Percentiles rank a stretch among this genome's conserved stretches.
Conservation (phyloP, 2,329 filamentous ascomycete species). For the Trichophaea hybrida region DNA sequence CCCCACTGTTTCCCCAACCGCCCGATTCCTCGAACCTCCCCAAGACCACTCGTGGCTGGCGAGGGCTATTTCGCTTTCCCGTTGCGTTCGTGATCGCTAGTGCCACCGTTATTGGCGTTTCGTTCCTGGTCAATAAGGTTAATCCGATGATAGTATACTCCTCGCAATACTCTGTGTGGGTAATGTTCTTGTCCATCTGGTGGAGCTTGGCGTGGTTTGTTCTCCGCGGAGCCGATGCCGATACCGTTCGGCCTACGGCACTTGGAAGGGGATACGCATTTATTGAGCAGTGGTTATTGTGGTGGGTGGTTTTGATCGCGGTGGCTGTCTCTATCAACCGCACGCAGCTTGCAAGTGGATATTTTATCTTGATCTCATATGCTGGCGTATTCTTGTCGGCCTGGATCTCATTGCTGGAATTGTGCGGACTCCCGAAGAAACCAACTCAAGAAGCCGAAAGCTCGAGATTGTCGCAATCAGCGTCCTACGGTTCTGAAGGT, state of each 20-base stretch:
- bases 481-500: conserved; percentile 1
- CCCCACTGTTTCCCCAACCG: conserved; percentile 12
- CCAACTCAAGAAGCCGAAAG: background rate
- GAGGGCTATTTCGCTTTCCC: conserved; percentile 73
- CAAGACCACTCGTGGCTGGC: conserved; percentile 42
- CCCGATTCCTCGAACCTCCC: conserved; percentile 6
- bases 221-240: conserved; percentile 64
- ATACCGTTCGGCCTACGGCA: conserved; percentile 69
- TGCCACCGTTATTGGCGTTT: conserved; percentile 54
- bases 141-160: conserved; percentile 89
- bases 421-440: conserved; percentile 62
- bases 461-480: background rate
- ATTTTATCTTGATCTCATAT: conserved; percentile 69
- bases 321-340: conserved; percentile 65
- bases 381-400: conserved; percentile 49
- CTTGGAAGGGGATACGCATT: conserved; percentile 68
- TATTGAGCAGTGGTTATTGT: conserved; percentile 67
- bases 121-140: conserved; percentile 62
- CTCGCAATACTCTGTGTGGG: conserved; percentile 75
- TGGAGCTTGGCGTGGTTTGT: conserved; percentile 72
- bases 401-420: conserved; percentile 57
- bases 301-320: conserved; percentile 58
- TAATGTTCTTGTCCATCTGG: conserved; percentile 71
- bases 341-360: conserved; percentile 57
- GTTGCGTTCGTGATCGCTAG: conserved; percentile 56